Conservation (phyloP, 345 rosid genomes). For the Anacardium occidentale region DNA sequence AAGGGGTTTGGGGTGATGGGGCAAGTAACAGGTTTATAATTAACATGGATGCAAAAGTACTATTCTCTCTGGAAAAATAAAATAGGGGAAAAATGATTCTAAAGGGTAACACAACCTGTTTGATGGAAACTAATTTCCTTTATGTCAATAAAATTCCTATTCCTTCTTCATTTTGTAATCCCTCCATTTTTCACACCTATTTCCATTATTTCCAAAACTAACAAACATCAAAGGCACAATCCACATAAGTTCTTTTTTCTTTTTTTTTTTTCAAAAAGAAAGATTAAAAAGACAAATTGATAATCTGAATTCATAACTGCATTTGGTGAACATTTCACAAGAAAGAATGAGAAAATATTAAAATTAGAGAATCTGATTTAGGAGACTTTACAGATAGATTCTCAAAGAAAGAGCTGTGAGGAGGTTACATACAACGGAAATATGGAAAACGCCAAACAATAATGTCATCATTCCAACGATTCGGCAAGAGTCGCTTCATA, state of each 20-base stretch:
- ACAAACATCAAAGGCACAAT: background rate
- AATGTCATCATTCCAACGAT: conserved; percentile 74
- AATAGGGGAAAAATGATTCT: too few relatives aligned
- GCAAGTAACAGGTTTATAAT: background rate
- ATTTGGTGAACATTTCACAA: conserved; percentile 4
- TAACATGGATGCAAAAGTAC: background rate
- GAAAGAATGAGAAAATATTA: background rate
- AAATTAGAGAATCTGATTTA: background rate
- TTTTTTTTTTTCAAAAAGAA: background rate
- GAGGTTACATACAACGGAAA: conserved; percentile 62
- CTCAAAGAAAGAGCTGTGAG: background rate
- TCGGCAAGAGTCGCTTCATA: conserved; percentile 67
- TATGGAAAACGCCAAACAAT: conserved; percentile 78
- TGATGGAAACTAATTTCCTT: background rate
- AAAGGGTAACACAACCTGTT: background rate
- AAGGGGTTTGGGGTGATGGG: background rate
- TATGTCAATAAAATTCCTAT: background rate
- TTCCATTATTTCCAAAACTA: background rate
- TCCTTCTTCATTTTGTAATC: background rate
- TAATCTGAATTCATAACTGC: background rate
- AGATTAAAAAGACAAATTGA: background rate
- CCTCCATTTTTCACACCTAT: background rate
- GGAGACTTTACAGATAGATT: background rate
- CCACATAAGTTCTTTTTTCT: background rate
- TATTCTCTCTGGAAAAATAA: background rate